Percentiles rank a stretch among this genome's conserved stretches.
Evolutionary conservation across 768 basidiomycete species (phyloP).

Genomic region (Mycena vitilis): DNA sequence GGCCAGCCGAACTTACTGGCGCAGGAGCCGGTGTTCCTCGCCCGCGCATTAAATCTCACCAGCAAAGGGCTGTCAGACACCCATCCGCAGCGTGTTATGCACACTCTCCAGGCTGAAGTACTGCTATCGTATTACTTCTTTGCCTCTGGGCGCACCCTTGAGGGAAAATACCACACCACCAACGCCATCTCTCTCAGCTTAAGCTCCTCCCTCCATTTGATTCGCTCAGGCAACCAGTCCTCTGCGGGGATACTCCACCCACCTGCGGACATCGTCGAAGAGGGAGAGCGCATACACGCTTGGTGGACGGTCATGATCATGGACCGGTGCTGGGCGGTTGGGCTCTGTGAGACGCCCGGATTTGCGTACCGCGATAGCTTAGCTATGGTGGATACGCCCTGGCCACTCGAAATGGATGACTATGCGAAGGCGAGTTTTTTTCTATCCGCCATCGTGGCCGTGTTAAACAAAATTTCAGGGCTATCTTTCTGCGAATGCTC

Average conservation of each 20-base stretch:
- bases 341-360: slow-evolving; percentile 45
- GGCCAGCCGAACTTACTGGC: slow-evolving; percentile 40
- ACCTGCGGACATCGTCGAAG: slow-evolving; percentile 45
- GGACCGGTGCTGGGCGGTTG: slow-evolving; percentile 57
- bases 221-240: slow-evolving; percentile 48
- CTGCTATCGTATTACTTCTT: slow-evolving; percentile 69
- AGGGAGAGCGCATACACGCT: slow-evolving; percentile 52
- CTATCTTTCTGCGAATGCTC: slow-evolving; percentile 39
- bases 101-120: slow-evolving; percentile 65
- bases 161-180: slow-evolving; percentile 56
- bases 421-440: slow-evolving; percentile 45
- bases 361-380: slow-evolving; percentile 39
- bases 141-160: slow-evolving; percentile 59
- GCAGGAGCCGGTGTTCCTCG: slow-evolving; percentile 52
- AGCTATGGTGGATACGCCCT: slow-evolving; percentile 48
- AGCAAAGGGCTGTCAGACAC: slow-evolving; percentile 50
- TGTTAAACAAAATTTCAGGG: slow-evolving; percentile 36
- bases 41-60: slow-evolving; percentile 54
- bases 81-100: slow-evolving; percentile 57
- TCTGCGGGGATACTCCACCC: slow-evolving; percentile 44
- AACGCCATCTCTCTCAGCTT: slow-evolving; percentile 50
- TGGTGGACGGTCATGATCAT: slow-evolving; percentile 51
- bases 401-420: slow-evolving; percentile 52
- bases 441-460: slow-evolving; percentile 9
- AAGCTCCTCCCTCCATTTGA: slow-evolving; percentile 52